Conservation (phyloP, 805 yeast genomes). For the Crinitomyces ghanaensis region DNA sequence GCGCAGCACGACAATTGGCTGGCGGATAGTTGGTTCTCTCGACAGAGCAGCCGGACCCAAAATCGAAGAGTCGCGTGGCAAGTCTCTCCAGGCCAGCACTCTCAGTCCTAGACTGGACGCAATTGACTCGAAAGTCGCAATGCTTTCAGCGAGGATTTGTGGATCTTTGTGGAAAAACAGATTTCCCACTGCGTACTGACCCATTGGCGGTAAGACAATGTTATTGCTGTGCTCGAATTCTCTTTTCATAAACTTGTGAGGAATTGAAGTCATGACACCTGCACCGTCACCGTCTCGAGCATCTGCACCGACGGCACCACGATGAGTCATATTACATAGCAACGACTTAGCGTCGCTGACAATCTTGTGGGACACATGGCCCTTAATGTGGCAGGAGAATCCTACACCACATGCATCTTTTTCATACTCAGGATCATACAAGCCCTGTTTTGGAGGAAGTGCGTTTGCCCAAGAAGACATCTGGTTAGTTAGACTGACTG, state of each 20-base stretch:
- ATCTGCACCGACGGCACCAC: slow-evolving; percentile 95
- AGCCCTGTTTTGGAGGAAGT: slow-evolving; percentile 75
- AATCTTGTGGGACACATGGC: slow-evolving; percentile 76
- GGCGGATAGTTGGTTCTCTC: slow-evolving; percentile 83
- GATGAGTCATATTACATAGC: slow-evolving; percentile 95
- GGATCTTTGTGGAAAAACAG: slow-evolving; percentile 81
- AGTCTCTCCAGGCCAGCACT: slow-evolving; percentile 90
- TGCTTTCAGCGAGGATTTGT: slow-evolving; percentile 56
- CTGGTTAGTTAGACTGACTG: too few species aligned
- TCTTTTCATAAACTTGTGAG: slow-evolving; percentile 74
- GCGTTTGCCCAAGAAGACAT: slow-evolving; percentile 95
- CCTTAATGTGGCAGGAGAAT: slow-evolving; percentile 89
- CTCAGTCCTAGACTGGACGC: slow-evolving; percentile 66
- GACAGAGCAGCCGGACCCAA: slow-evolving; percentile 91
- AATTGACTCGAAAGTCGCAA: slow-evolving; percentile 66
- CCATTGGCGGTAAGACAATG: slow-evolving; percentile 58
- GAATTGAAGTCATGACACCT: slow-evolving; percentile 86
- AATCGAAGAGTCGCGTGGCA: slow-evolving; percentile 89
- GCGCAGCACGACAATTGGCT: slow-evolving; percentile 77
- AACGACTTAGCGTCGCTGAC: slow-evolving; percentile 78
- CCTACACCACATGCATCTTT: slow-evolving; percentile 99
- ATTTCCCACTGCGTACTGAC: slow-evolving; percentile 93
- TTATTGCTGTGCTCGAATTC: slow-evolving; percentile 68
- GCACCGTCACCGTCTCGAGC: slow-evolving; percentile 99
- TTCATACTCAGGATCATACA: slow-evolving; percentile 87